Conservation (phyloP, 768 basidiomycete genomes). For the Naganishia friedmannii region DNA sequence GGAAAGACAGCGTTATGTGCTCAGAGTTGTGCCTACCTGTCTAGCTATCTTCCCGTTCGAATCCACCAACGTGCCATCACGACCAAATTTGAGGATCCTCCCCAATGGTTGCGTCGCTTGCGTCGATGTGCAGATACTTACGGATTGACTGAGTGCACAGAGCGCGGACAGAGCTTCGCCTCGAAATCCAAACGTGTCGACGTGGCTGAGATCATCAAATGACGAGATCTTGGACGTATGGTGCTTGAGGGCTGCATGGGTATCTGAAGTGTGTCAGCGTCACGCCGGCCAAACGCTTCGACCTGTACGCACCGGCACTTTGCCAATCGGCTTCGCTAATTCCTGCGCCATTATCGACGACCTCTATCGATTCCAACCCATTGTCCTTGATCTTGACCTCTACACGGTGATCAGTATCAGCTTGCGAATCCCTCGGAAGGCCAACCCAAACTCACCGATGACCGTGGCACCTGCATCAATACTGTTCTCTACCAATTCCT, state of each 20-base stretch:
- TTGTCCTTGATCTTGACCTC: conserved; percentile 88
- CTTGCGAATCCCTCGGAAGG: neutral
- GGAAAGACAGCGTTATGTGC: neutral
- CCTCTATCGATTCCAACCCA: conserved; percentile 76
- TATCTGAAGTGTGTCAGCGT: neutral
- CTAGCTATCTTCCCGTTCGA: conserved; percentile 62
- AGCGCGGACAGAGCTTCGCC: conserved; percentile 94
- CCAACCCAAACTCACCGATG: conserved; percentile 60
- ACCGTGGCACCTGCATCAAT: conserved; percentile 85
- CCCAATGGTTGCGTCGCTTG: conserved; percentile 72
- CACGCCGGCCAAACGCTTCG: conserved; percentile 34
- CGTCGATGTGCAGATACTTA: conserved; percentile 73
- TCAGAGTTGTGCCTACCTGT: conserved; percentile 58
- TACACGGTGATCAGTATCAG: conserved; percentile 44
- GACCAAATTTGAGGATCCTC: conserved; percentile 69
- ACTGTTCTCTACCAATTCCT: conserved; percentile 94
- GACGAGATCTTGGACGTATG: conserved; percentile 85
- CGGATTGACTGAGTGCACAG: conserved; percentile 72
- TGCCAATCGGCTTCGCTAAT: conserved; percentile 74
- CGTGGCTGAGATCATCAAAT: conserved; percentile 65
- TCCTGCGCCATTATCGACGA: conserved; percentile 87
- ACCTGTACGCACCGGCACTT: conserved; percentile 61
- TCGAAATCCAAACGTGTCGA: conserved; percentile 86
- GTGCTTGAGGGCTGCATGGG: conserved; percentile 73
- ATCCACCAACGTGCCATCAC: conserved; percentile 62